Conservation (phyloP, 345 rosid species). For the Rhodamnia argentea region DNA sequence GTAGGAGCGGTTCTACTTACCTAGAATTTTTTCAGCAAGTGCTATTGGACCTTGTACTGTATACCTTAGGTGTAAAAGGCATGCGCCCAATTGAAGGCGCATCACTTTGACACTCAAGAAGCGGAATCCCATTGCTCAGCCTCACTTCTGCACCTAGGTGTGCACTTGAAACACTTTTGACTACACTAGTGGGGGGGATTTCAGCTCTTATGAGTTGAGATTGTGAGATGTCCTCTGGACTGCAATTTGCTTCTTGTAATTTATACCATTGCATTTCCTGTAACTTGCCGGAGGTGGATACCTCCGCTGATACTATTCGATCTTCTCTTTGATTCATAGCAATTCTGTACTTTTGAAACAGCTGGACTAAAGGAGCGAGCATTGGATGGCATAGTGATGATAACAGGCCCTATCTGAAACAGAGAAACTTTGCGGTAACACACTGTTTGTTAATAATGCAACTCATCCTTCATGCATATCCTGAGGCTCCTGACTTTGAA, state of each 20-base stretch:
- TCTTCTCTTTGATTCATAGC: not conserved
- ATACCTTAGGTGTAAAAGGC: not conserved
- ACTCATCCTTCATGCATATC: not conserved
- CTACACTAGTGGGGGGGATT: not conserved
- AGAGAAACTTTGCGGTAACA: conserved; percentile 62
- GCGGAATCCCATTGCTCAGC: not conserved
- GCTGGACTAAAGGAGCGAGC: conserved; percentile 87
- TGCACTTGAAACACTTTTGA: not conserved
- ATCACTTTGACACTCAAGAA: not conserved
- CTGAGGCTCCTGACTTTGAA: not conserved
- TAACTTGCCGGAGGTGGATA: not conserved
- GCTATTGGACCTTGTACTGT: not conserved
- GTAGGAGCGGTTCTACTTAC: not conserved
- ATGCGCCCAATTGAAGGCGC: accelerated
- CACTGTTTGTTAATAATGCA: not conserved
- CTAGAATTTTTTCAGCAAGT: not conserved
- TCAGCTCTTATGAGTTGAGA: not conserved
- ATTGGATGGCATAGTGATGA: conserved; percentile 99
- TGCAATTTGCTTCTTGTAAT: not conserved
- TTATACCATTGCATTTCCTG: not conserved
- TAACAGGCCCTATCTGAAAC: conserved; percentile 72
- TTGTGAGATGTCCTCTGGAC: not conserved
- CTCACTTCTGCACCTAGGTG: not conserved
- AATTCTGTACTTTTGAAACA: conserved; percentile 8
- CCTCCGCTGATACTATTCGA: not conserved